Evolutionary conservation across 306 rosid species (phyloP), one percentile per base, ranked within the genome.

Genomic region (Corylus heterophylla): DNA sequence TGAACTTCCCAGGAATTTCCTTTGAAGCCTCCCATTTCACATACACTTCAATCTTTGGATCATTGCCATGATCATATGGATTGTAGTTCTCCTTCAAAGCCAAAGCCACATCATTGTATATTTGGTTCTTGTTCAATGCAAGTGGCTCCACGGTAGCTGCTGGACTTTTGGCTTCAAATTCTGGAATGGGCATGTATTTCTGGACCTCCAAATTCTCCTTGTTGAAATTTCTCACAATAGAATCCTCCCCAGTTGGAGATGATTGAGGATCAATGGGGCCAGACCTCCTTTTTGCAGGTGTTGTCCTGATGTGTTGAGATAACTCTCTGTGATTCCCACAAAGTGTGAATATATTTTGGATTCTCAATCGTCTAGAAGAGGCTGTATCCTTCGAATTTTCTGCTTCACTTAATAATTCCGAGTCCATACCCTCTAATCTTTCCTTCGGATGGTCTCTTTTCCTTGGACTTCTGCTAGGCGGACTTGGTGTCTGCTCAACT

Each of bases 241-340:
- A 74, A 62, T 79, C 88, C 67, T 83, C 83, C 72, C 79, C 89
- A 69, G 18, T 51, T 14, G 86, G 85, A 71, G 88, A 81, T 49
- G 59, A 29, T 59, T 73, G 80, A 72, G 80, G 67, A 79, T 79
- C 88, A 45, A 11, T 51, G 12, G 61, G 49, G 64, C 72, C 85
- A 63, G 81, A 64, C 64, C 54, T 74, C 85, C 79, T 87, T 76
- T 86, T 87, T 7, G 86, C 71, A 20, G 90, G 83, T 8, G 79
- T 25, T 52, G 88, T 82, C 79, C 78, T 75, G 72, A 81, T 74
- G 55, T 84, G 84, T 44, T 90, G 97, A 3, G 96, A 88, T 25
- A 96, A 90, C 79, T 93, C 97, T 83, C 98, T 93, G 37, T 93
- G 88, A 82, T 91, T 93, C 50, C 99, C 99, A 84, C 99, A 96